Conservation (phyloP, 345 rosid genomes). For the Brassica carinata region DNA sequence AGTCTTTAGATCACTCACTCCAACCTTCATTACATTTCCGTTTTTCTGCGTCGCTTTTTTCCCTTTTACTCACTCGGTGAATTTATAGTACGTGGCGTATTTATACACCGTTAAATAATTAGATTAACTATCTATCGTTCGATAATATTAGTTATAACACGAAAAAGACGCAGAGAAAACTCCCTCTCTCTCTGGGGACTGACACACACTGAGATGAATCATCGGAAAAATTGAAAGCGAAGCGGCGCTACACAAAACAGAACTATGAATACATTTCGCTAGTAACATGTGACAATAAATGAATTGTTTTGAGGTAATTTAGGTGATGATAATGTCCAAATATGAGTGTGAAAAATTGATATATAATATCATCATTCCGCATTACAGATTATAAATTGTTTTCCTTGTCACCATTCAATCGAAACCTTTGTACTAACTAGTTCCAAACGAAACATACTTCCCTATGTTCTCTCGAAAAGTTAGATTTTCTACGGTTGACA, state of each 20-base stretch:
- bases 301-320: not conserved
- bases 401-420: not conserved
- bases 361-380: not conserved
- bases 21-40: not conserved
- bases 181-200: conserved; percentile 15
- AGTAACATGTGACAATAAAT: not conserved
- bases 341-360: not conserved
- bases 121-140: not conserved
- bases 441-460: not conserved
- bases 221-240: not conserved
- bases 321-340: not conserved
- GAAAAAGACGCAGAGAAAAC: not conserved
- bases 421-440: not conserved
- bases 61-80: not conserved
- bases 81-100: conserved; percentile 1
- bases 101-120: not conserved
- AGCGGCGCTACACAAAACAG: not conserved
- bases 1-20: not conserved
- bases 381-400: not conserved
- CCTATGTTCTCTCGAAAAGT: too few relatives aligned
- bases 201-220: not conserved
- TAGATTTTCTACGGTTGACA: too few relatives aligned
- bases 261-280: too few relatives aligned
- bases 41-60: not conserved
- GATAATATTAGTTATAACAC: conserved; percentile 13